Evolutionary conservation across 163 green algal species (phyloP).

Genomic region (Botryococcus braunii): DNA sequence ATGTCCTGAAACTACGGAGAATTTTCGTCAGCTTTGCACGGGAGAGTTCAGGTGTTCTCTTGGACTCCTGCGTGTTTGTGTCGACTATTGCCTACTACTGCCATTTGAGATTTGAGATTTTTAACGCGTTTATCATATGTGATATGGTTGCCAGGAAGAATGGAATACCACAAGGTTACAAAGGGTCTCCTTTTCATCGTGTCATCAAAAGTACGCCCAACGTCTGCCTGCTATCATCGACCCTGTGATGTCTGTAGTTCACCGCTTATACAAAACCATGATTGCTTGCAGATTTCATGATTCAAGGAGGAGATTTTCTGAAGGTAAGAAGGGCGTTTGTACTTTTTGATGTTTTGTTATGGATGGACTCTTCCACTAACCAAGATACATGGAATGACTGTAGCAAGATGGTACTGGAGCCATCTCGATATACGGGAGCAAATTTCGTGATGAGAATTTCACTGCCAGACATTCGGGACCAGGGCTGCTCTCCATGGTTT

Average conservation of each 20-base stretch:
- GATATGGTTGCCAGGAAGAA: slow-evolving; percentile 49
- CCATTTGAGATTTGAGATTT: not conserved
- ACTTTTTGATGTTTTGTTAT: not conserved
- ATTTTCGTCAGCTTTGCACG: slow-evolving; percentile 91
- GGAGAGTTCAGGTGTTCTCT: slow-evolving; percentile 69
- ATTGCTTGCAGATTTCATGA: too few species aligned
- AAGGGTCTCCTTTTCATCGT: slow-evolving; percentile 80
- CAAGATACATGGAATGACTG: not conserved
- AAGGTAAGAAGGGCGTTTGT: slow-evolving; percentile 38
- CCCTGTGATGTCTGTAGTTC: too few species aligned
- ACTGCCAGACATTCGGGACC: slow-evolving; percentile 84
- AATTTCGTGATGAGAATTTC: slow-evolving; percentile 95
- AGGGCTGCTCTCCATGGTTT: slow-evolving; percentile 82
- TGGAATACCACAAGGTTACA: slow-evolving; percentile 76
- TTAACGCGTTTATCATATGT: not conserved
- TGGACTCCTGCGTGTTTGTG: not conserved
- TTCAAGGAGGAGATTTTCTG: slow-evolving; percentile 78
- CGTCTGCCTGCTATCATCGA: too few species aligned
- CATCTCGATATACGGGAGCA: slow-evolving; percentile 87
- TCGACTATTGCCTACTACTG: not conserved
- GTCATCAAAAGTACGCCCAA: slow-evolving; percentile 90
- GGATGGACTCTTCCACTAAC: not conserved
- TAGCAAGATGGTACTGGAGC: slow-evolving; percentile 88
- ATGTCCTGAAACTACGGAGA: slow-evolving; percentile 81
- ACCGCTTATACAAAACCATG: too few species aligned